phyloP scores from a whole-genome alignment of 2,329 filamentous ascomycete genomes.

The Ophiostoma ulmi region DNA sequence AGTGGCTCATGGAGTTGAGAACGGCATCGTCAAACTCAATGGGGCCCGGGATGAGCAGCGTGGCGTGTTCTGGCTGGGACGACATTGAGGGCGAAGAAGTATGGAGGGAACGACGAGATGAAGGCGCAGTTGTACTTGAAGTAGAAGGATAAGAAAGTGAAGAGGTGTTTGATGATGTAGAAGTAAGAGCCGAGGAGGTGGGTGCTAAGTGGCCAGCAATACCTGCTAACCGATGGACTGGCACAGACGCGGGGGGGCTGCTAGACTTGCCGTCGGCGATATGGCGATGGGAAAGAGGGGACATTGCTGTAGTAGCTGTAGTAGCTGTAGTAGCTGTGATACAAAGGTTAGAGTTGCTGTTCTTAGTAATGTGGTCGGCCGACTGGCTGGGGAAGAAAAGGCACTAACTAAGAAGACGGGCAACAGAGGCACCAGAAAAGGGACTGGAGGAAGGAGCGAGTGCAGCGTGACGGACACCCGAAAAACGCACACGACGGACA shows the following conservation, averaged over 20 bases:
- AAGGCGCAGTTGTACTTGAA: constrained; percentile 30
- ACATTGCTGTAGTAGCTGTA: constrained; percentile 9
- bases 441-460: constrained; percentile 9
- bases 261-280: constrained; percentile 15
- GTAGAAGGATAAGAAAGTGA: constrained; percentile 27
- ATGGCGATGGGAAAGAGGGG: constrained; percentile 22
- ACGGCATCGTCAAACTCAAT: constrained; percentile 99
- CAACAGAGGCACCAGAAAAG: not conserved
- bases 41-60: constrained; percentile 91
- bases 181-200: constrained; percentile 28
- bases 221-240: constrained; percentile 31
- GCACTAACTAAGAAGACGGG: constrained; percentile 17
- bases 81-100: constrained; percentile 48
- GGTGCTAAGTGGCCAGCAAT: constrained; percentile 31
- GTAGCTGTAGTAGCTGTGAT: constrained; percentile 9
- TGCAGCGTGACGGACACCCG: constrained; percentile 14
- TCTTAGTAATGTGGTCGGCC: constrained; percentile 26
- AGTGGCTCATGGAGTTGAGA: constrained; percentile 90
- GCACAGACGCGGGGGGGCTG: constrained; percentile 26
- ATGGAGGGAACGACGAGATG: constrained; percentile 17
- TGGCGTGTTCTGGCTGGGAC: constrained; percentile 56
- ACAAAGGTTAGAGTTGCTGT: not conserved
- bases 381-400: constrained; percentile 19
- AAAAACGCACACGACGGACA: constrained; percentile 13
- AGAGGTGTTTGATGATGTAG: not conserved